Base-by-base conservation (phyloP, 2,329 filamentous ascomycete species). In the Epichloe uncinata region DNA sequence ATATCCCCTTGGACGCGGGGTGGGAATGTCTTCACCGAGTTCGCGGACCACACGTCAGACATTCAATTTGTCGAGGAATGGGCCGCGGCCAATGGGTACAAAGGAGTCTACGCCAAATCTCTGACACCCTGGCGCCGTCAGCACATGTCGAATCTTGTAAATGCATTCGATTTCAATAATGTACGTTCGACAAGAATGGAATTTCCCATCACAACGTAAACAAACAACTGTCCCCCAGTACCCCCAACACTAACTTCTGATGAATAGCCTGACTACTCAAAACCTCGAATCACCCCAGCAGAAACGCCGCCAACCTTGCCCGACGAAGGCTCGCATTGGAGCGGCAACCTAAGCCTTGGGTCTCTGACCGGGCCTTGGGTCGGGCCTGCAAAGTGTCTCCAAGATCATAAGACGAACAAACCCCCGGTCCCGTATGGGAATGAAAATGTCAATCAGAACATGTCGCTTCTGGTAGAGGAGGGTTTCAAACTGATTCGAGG, bases 381-480 rank as follows among this genome's bases (percentile, higher is more conserved):
- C 7, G 53, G 55, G 3, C 50, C 53, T 5, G 53, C 55, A 5
- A 52, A 40, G n/a, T 56, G 55, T 41, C 51, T 55, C 4, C 37
- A 50, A 18, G 50, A 56, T 33, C 37, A 54, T 40, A 38, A 22
- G 34, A 35, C 42, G 2, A 45, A 49, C 42, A 48, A 48, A 11
- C 55, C 53, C 0, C 52, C 50, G 0, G 42, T 56, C 5, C 55
- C 55, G 4, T 55, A 53, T n/a, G 55, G 55, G 4, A 18, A 30
- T 3, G 20, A 30, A 9, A 56, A 56, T 30, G 82, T 82, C 56
- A 94, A 94, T 61, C 75, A 94, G 70, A 85, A 94, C 65, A 84
- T 95, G 58, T 93, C 93, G 72, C 87, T 94, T 66, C 78, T 65
- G 4, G 63, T 66, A 44, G 75, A 78, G 55, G 63, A 74, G 42